Percentiles rank a stretch among this genome's conserved stretches.
phyloP scores from a whole-genome alignment of 2,329 filamentous ascomycete species.

The Beauveria australis region DNA sequence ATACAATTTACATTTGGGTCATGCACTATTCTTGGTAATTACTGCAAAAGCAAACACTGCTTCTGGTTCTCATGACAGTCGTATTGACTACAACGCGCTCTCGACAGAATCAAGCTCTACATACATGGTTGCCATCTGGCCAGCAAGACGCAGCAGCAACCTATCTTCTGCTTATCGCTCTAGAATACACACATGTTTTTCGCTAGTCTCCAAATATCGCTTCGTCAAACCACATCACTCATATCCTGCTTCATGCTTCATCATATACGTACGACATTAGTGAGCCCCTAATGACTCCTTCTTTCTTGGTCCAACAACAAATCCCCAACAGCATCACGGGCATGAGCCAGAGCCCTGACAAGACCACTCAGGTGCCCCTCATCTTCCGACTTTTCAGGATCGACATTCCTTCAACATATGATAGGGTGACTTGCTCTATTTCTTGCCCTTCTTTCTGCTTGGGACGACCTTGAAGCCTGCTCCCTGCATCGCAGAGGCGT shows the following conservation, averaged over 20 bases:
- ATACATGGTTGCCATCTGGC: not conserved
- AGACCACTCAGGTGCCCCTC: not conserved
- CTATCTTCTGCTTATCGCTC: not conserved
- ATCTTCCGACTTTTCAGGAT: not conserved
- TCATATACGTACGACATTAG: not conserved
- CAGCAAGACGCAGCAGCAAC: not conserved
- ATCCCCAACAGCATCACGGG: not conserved
- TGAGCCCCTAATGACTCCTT: too few relatives aligned
- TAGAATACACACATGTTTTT: not conserved
- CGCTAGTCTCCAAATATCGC: not conserved
- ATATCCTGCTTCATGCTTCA: not conserved
- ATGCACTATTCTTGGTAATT: not conserved
- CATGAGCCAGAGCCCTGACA: not conserved
- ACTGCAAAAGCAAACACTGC: not conserved
- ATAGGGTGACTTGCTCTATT: constrained; percentile 32
- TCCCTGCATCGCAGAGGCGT: constrained; percentile 29
- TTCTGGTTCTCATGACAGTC: not conserved
- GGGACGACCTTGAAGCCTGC: constrained; percentile 84
- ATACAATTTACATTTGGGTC: not conserved
- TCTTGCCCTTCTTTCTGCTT: constrained; percentile 85
- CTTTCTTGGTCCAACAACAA: not conserved
- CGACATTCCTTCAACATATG: constrained; percentile 11
- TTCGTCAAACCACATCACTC: constrained; percentile 1
- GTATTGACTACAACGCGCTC: not conserved
- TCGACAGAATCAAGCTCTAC: not conserved